These are phyloP conservation scores for Colletotrichum sp. DNA, from an alignment of 2,329 filamentous ascomycete species.

Conservation along the genomic window DNA sequence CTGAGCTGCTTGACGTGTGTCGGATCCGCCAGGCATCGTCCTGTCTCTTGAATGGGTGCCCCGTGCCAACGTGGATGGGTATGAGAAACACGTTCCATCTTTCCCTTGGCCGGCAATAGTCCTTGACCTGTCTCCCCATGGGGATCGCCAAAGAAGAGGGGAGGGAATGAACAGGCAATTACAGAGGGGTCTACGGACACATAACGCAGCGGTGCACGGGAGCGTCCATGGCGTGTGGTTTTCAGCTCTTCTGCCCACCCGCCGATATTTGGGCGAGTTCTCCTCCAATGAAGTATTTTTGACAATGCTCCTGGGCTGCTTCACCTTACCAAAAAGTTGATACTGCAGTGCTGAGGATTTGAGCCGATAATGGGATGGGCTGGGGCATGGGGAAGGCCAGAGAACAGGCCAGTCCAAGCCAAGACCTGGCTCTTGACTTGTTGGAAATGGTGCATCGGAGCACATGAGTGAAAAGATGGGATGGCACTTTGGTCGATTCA, in stretches of 20 bases:
- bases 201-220: background rate
- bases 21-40: background rate
- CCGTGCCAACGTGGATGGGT: background rate
- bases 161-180: background rate
- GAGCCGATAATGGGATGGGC: background rate
- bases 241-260: background rate
- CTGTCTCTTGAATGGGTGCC: background rate
- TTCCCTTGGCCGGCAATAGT: background rate
- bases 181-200: background rate
- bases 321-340: background rate
- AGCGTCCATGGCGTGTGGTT: background rate
- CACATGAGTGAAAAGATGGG: background rate
- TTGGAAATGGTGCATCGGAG: background rate
- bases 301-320: background rate
- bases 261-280: background rate
- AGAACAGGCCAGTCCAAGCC: background rate
- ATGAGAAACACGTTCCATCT: background rate
- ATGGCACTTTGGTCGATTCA: constrained; percentile 1
- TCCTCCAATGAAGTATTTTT: background rate
- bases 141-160: background rate
- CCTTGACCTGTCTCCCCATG: background rate
- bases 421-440: background rate
- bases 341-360: background rate
- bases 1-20: background rate
- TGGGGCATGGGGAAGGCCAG: background rate